Base-by-base conservation (phyloP, 2,329 filamentous ascomycete genomes). In the Fusarium sulawesiense region DNA sequence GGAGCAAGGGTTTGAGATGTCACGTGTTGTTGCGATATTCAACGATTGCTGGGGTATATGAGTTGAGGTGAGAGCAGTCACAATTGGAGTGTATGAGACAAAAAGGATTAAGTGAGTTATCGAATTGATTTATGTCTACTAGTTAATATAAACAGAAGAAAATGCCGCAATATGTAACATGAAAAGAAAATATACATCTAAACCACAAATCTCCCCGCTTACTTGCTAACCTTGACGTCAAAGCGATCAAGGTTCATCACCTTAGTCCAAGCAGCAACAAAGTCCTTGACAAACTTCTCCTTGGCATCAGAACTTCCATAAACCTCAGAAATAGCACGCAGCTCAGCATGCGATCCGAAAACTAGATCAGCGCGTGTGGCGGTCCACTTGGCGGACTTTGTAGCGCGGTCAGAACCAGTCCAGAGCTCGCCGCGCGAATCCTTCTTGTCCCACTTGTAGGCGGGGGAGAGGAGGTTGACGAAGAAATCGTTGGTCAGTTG, bases 401-500 rank as follows among this genome's bases (percentile, higher is more conserved):
- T 87, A 83, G 89, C 89, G 78, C 88, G 89, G 81, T 93, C 89
- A 16, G 81, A 75, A 37, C 90, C 91, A 66, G 89, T 86, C 78
- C 86, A 93, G 53, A 84, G 58, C 73, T 93, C 91, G 34, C 80
- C 77, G 56, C 79, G 80, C 7, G 25, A 25, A 25, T 82, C 70
- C 25, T 81, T 80, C 41, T 81, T 81, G 21, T 74, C 74, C 92
- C 92, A 94, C 23, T 80, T 83, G 9, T 86, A 92, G 78, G 80
- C 82, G 74, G 85, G 87, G 75, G 93, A 91, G 25, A 94, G 86
- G 3, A 94, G 84, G 82, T 94, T 93, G 80, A 92, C 86, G 76
- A 94, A 94, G 86, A 93, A 94, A 82, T 94, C 92, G 80, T 92
- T 93, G 76, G 89, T 92, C 74, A 94, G 84, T 72, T 87, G 80